A percentile compares a stretch with the other conserved stretches of the same genome.
Conservation (phyloP, 140 eudicot genomes). For the Senecio squalidus region DNA sequence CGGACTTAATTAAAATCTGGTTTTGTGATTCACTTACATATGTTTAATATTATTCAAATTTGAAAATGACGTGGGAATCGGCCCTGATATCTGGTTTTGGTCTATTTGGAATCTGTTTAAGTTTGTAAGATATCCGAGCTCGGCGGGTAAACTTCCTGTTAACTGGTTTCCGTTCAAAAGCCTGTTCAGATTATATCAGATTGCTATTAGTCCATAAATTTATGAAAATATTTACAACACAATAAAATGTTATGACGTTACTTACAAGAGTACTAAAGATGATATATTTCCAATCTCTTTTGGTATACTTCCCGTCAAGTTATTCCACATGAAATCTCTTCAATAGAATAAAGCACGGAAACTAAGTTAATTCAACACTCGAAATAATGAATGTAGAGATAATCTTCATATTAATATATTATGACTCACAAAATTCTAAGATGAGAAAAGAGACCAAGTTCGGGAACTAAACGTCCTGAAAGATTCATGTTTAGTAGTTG, state of each 20-base stretch:
- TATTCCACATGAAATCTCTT: slow-evolving; percentile 92
- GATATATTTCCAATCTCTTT: slow-evolving; percentile 67
- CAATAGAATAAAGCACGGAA: neutral
- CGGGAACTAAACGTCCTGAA: slow-evolving; percentile 70
- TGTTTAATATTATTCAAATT: slow-evolving; percentile 54
- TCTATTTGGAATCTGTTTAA: slow-evolving; percentile 71
- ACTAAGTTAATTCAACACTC: slow-evolving; percentile 3
- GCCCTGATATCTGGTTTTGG: slow-evolving; percentile 70
- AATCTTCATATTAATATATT: neutral
- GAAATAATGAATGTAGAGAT: neutral
- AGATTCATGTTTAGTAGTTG: slow-evolving; percentile 63
- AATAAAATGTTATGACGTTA: neutral
- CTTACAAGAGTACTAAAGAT: slow-evolving; percentile 71
- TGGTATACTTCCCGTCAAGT: slow-evolving; percentile 63
- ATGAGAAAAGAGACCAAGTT: slow-evolving; percentile 68
- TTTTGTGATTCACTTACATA: slow-evolving; percentile 44
- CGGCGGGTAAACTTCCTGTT: slow-evolving; percentile 70
- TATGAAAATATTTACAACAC: neutral
- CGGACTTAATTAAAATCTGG: neutral
- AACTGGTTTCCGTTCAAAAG: slow-evolving; percentile 71
- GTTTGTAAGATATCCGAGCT: slow-evolving; percentile 67
- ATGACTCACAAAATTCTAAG: slow-evolving; percentile 57
- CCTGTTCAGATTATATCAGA: slow-evolving; percentile 36
- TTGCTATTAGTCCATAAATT: neutral
- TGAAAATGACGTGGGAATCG: slow-evolving; percentile 67